Percentiles rank a stretch among this genome's conserved stretches.
These are phyloP conservation scores for Globisporangium apiculatum DNA, from an alignment of 352 stramenopile species.

Conservation along the genomic window DNA sequence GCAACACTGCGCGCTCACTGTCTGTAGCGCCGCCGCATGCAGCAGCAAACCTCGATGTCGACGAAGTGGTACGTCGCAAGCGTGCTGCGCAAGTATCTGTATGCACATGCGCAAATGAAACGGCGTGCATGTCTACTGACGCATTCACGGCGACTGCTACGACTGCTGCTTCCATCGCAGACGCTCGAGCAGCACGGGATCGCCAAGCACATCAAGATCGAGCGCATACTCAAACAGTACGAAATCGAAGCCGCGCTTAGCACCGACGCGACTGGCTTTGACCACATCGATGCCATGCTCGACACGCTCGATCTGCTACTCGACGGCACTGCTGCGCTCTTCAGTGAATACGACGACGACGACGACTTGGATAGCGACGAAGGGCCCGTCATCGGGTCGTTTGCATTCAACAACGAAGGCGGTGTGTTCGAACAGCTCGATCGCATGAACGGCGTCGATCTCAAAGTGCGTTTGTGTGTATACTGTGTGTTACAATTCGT, in stretches of 20 bases:
- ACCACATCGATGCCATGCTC: conserved; percentile 24
- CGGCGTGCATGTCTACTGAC: neutral
- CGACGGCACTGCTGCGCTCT: conserved; percentile 33
- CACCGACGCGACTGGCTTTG: conserved; percentile 13
- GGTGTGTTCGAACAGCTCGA: conserved; percentile 59
- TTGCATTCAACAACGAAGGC: conserved; percentile 51
- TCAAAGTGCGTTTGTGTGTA: conserved; percentile 34
- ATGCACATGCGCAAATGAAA: too few species aligned
- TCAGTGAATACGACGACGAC: conserved; percentile 19
- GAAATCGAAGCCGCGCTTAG: conserved; percentile 28
- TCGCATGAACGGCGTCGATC: conserved; percentile 58
- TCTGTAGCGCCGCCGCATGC: conserved; percentile 29
- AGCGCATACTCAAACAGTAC: conserved; percentile 62
- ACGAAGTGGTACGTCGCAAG: conserved; percentile 23
- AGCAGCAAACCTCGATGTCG: conserved; percentile 28
- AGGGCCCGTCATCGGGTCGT: conserved; percentile 38
- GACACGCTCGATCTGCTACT: conserved; percentile 47
- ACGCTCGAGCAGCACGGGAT: conserved; percentile 16
- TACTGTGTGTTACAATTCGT: too few species aligned
- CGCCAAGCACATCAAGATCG: conserved; percentile 39
- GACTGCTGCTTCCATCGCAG: conserved; percentile 11
- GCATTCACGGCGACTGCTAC: neutral
- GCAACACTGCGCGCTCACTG: conserved; percentile 16
- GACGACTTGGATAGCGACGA: conserved; percentile 22
- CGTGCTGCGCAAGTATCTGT: neutral